These are phyloP conservation scores for Helicostylum pulchrum DNA, from an alignment of 192 early-diverging fungal genomes.

Conservation along the genomic window DNA sequence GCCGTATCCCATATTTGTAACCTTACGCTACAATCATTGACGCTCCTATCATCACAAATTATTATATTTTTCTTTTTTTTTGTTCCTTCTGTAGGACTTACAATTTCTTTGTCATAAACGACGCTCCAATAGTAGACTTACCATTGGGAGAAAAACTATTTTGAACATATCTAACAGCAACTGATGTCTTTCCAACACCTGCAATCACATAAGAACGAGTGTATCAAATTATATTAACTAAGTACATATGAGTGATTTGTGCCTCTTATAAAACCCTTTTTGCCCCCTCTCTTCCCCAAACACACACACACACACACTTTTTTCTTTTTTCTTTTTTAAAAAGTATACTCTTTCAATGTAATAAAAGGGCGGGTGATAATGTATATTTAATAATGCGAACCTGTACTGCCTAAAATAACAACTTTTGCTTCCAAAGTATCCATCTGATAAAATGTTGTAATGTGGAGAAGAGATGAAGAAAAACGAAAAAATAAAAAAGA, in stretches of 20 bases:
- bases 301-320: too few species aligned
- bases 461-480: neutral
- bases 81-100: slow-evolving; percentile 27
- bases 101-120: slow-evolving; percentile 69
- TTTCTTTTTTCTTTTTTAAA: too few species aligned
- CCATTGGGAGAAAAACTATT: slow-evolving; percentile 69
- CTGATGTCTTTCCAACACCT: slow-evolving; percentile 75
- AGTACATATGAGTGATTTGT: slow-evolving; percentile 1
- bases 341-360: too few species aligned
- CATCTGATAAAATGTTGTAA: neutral
- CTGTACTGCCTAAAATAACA: slow-evolving; percentile 70
- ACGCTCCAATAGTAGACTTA: slow-evolving; percentile 69
- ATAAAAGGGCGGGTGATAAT: neutral
- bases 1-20: slow-evolving; percentile 90
- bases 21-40: slow-evolving; percentile 68
- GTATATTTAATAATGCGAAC: slow-evolving; percentile 30
- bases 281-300: too few species aligned
- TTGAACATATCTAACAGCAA: slow-evolving; percentile 68
- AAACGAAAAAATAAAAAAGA: neutral
- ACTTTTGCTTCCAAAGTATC: slow-evolving; percentile 65
- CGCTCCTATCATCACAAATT: slow-evolving; percentile 33
- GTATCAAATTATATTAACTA: slow-evolving; percentile 13
- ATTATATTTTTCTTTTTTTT: neutral
- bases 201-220: slow-evolving; percentile 17
- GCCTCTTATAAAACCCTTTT: too few species aligned